These are phyloP conservation scores for Boechera retrofracta DNA, from an alignment of 345 rosid species.

Conservation along the genomic window DNA sequence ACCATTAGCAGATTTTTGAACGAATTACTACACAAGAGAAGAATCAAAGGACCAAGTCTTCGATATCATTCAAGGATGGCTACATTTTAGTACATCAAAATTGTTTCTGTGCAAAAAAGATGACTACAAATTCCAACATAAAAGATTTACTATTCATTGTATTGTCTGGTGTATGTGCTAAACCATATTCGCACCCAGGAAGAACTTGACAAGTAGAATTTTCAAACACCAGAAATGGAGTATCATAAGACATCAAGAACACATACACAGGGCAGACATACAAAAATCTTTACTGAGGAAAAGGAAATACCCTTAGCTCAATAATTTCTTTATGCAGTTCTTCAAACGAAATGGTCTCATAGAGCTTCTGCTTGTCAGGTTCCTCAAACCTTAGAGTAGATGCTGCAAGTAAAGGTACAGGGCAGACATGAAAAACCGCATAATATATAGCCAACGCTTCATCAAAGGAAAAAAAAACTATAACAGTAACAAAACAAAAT, in stretches of 20 bases:
- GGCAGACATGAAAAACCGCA: conserved; percentile 23
- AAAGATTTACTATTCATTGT: not conserved
- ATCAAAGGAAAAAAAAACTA: not conserved
- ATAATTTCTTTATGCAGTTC: conserved; percentile 69
- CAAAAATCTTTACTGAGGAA: conserved; percentile 16
- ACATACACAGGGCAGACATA: conserved; percentile 23
- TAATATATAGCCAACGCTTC: conserved; percentile 6
- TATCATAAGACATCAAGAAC: conserved; percentile 16
- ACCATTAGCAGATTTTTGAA: conserved; percentile 9
- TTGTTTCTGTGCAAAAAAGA: not conserved
- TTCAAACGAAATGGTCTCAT: conserved; percentile 67
- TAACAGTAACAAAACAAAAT: not conserved
- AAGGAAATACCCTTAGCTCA: conserved; percentile 70
- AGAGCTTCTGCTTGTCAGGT: conserved; percentile 66
- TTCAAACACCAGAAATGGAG: conserved; percentile 2
- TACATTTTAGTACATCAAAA: conserved; percentile 10
- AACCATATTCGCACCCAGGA: not conserved
- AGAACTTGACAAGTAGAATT: conserved; percentile 1
- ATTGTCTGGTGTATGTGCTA: conserved; percentile 1
- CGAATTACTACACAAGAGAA: not conserved
- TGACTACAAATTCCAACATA: not conserved
- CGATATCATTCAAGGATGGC: not conserved
- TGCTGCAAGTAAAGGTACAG: conserved; percentile 58
- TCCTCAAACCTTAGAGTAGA: conserved; percentile 75
- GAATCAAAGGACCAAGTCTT: conserved; percentile 9